Evolutionary conservation across 441 rosid genomes (phyloP), one percentile per base, ranked within the genome.

Genomic region (Aquilaria agallochum): DNA sequence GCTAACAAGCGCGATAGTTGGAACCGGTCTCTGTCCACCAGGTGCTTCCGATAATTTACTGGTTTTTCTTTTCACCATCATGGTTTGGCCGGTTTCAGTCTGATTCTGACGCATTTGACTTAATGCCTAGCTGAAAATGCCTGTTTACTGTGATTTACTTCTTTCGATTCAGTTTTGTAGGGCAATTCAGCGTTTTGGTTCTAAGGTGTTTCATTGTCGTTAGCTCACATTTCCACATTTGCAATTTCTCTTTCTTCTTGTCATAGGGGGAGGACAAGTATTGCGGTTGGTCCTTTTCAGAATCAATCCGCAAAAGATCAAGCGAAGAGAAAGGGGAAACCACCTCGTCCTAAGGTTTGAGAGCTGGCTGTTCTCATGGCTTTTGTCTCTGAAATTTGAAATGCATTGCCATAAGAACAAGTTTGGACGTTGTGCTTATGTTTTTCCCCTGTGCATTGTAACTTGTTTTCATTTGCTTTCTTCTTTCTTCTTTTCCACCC

Each of bases 11-110:
- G 96, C 67, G 58, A 80, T 70, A 91, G 96, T 76, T 88, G 96
- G 97, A 79, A 85, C 72, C 92, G 96, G 46, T 79, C 96, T 5
- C 96, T 91, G 66, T 91, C 99, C 61, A 84, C 83, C 78, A 91
- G 96, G 96, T 91, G 48, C 34, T 6, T 5, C 30, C 6, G 33
- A 12, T 10, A 32, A 7, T 3, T 51, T 56, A 5, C 50, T 5
- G 53, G 11, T 33, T 11, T 13, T 32, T 44, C 12, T 31, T 15
- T 15, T 33, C 14, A 1, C 1, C 0, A 15, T 33, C 45, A 52
- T 49, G 40, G 13, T 32, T 15, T 69, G 13, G 31, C n/a, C 58
- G 20, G 47, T 48, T 52, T 13, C 12, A 9, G 42, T 50, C 12
- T 63, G 53, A n/a, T 55, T 44, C 52, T 31, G 64, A 11, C 2